Conservation (phyloP, 208 protist species). For the Acanthamoeba lenticulata region DNA sequence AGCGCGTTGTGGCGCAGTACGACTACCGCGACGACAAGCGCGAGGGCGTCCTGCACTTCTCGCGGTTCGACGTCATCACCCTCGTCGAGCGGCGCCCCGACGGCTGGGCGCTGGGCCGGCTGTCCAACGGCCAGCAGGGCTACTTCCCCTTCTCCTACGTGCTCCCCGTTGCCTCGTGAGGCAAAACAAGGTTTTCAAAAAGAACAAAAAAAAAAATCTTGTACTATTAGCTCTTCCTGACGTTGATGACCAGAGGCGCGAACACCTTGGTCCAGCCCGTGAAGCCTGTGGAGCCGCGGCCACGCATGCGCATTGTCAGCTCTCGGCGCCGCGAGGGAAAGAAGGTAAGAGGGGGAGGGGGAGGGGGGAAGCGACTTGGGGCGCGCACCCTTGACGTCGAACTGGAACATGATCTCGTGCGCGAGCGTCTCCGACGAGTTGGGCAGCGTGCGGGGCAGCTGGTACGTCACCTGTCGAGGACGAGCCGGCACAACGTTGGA, state of each 20-base stretch:
- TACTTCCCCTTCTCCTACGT: constrained; percentile 36
- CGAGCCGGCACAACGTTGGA: neutral
- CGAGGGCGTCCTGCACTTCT: neutral
- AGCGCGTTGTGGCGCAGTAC: neutral
- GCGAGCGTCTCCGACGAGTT: neutral
- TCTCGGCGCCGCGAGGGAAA: neutral
- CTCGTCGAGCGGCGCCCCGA: neutral
- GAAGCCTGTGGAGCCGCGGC: neutral
- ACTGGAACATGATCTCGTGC: constrained; percentile 43
- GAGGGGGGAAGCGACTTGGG: neutral
- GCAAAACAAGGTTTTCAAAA: neutral
- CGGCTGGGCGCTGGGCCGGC: neutral
- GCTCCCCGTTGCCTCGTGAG: neutral
- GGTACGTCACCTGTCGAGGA: neutral
- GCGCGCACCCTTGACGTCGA: neutral
- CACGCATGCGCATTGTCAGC: too few species aligned
- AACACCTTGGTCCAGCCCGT: constrained; percentile 33
- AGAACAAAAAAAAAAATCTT: neutral
- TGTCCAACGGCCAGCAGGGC: neutral
- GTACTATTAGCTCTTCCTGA: neutral
- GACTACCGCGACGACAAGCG: constrained; percentile 6
- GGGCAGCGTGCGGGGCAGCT: constrained; percentile 17
- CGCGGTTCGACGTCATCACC: neutral
- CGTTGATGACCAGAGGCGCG: neutral
- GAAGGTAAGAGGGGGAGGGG: neutral